Conservation (phyloP, 2,329 filamentous ascomycete genomes). For the Cryphonectria radicalis region DNA sequence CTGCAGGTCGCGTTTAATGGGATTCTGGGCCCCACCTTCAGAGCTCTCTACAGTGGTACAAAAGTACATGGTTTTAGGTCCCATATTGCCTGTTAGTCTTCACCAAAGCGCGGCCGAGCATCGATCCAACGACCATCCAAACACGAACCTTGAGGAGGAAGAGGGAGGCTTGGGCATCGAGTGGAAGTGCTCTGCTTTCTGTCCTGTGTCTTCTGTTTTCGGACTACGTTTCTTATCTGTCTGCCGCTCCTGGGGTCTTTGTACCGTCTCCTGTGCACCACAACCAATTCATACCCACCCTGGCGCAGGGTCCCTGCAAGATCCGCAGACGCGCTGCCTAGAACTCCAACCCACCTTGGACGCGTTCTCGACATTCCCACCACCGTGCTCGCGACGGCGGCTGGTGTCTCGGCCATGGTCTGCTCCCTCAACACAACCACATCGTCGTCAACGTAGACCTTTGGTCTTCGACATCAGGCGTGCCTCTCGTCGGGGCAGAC, state of each 20-base stretch:
- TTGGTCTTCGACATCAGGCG: constrained; percentile 25
- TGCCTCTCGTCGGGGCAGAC: constrained; percentile 32
- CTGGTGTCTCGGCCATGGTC: constrained; percentile 21
- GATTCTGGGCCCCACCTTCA: constrained; percentile 1
- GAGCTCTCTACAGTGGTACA: background rate
- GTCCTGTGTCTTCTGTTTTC: no score
- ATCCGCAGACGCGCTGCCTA: constrained; percentile 4
- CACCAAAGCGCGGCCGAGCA: background rate
- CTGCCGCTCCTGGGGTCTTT: background rate
- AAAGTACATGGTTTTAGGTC: background rate
- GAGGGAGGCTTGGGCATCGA: background rate
- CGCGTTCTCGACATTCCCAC: constrained; percentile 1
- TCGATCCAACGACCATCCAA: background rate
- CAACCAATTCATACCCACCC: background rate
- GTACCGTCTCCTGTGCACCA: background rate
- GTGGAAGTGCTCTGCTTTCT: background rate
- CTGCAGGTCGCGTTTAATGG: constrained; percentile 29
- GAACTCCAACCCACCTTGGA: background rate
- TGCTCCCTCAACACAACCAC: constrained; percentile 9
- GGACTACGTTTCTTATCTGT: background rate
- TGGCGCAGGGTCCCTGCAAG: constrained; percentile 15
- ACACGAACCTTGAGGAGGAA: background rate
- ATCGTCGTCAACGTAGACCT: constrained; percentile 11
- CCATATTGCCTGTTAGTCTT: background rate
- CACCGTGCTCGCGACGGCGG: constrained; percentile 10